Base-by-base conservation (phyloP, 495 filamentous ascomycete species). In the Aspergillus carlsbadensis region DNA sequence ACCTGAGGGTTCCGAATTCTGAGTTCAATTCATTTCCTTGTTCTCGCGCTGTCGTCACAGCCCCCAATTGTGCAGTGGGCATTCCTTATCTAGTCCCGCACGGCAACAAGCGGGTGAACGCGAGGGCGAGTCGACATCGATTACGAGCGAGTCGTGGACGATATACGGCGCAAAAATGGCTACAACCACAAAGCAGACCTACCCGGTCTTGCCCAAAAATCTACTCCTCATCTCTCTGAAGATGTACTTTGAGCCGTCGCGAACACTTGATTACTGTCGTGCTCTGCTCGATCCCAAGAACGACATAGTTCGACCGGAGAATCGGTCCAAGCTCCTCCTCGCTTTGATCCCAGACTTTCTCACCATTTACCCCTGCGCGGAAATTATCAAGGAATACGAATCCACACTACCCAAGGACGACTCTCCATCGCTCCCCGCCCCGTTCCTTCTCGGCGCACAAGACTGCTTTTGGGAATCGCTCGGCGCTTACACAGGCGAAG, bases 341-440 rank as follows among this genome's bases (percentile, higher is more conserved):
- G 91, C 91, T 48, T 87, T 93, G 58, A 85, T 92, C 60, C 90
- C 90, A 1, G 88, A 91, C 69, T 87, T 88, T 69, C 65, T 92
- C 34, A 81, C 84, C 17, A 75, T 95, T 43, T 72, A 75, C n/a
- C 68, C 79, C 13, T 83, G 82, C 18, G 66, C 80, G 24, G 59
- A 76, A 8, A 80, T 85, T 35, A 71, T 89, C 44, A 53, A 66
- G 33, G 52, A 70, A 24, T 74, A 68, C 61, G 66, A 70, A 48
- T 37, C 50, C 37, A 62, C 68, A 10, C 67, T 77, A 2, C 54
- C 53, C 56, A 22, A 67, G 67, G 35, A 43, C 54, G 35, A 45
- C 21, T 42, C 70, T 15, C 48, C 65, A n/a, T 61, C 73, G 1
- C 68, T 75, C 5, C 54, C 74, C 2, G 52, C 62, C 13, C 58